Evolutionary conservation across 2,329 filamentous ascomycete genomes (phyloP).

Genomic region (Penicillium concentricum): DNA sequence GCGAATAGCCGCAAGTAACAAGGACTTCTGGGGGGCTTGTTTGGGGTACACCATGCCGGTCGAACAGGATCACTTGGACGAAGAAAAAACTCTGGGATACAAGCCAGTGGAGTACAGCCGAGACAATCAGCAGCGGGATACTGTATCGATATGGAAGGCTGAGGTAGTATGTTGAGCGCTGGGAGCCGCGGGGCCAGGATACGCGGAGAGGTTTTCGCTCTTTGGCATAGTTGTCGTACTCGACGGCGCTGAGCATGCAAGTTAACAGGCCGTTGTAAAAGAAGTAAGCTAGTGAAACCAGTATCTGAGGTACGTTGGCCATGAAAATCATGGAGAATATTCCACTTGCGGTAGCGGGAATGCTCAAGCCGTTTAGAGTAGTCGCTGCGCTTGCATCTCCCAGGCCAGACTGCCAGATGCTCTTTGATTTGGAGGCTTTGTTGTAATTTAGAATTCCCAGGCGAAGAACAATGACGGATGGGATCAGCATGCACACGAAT

Average conservation of each 20-base stretch:
- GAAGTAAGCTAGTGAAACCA: conserved; percentile 34
- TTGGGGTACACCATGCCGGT: neutral
- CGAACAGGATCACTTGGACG: neutral
- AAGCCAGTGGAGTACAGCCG: conserved; percentile 46
- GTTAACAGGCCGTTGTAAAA: conserved; percentile 40
- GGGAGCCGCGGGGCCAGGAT: conserved; percentile 40
- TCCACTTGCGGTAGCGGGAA: neutral
- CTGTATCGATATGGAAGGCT: conserved; percentile 45
- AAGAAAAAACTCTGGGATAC: conserved; percentile 47
- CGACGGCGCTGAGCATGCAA: conserved; percentile 46
- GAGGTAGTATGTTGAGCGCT: conserved; percentile 48
- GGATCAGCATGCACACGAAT: neutral
- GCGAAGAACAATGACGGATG: neutral
- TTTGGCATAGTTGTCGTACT: conserved; percentile 46
- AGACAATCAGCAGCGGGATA: conserved; percentile 37
- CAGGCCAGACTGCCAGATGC: neutral
- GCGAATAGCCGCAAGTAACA: neutral
- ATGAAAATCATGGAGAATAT: neutral
- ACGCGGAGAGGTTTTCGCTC: conserved; percentile 44
- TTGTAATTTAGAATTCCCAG: neutral
- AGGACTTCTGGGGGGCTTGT: neutral
- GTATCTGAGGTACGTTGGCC: conserved; percentile 33
- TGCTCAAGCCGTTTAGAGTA: neutral
- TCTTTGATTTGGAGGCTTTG: neutral
- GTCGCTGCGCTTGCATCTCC: neutral